Evolutionary conservation across 2,329 filamentous ascomycete species (phyloP), one percentile per base, ranked within the genome.

Genomic region (Ciborinia camelliae): DNA sequence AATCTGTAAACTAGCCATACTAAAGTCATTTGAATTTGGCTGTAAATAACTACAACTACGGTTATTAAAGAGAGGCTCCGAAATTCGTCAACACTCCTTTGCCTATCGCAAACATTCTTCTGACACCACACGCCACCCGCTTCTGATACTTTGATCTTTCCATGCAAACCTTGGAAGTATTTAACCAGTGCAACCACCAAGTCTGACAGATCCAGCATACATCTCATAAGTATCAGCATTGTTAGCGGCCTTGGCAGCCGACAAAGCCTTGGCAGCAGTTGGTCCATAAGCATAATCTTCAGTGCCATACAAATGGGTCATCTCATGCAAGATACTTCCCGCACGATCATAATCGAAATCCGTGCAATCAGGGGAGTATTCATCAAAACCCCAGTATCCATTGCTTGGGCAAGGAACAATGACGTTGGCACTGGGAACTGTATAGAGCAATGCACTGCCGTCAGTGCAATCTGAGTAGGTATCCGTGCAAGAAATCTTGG

Each of bases 171-270:
- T n/a, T 10, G 10, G 23, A 12, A 20, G 3, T 1, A 53, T 30
- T 43, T 62, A 62, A 41, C 47, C 45, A 62, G 59, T 67, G 51
- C 69, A 71, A 15, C 70, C 70, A 59, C 68, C 68, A 30, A 71
- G 64, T 62, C 68, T 68, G 6, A 71, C 70, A 64, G 66, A 69
- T 43, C 63, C 67, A 39, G 69, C 68, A 63, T 71, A 71, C 69
- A 71, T 71, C 68, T 71, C 68, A 65, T 71, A 72, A 2, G 70
- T 72, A 64, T 72, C 70, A 7, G 70, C 70, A 63, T 72, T 72
- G 3, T 47, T 62, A 20, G 69, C 64, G 5, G 69, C 69, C n/a
- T 70, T 43, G 2, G 67, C 62, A 52, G 70, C 70, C 3, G 61
- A 35, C 55, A 72, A 63, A 18, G 53, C 41, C 53, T 63, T 67